Base-by-base conservation (phyloP, 2,329 filamentous ascomycete species). In the Purpureocillium lavendulum region DNA sequence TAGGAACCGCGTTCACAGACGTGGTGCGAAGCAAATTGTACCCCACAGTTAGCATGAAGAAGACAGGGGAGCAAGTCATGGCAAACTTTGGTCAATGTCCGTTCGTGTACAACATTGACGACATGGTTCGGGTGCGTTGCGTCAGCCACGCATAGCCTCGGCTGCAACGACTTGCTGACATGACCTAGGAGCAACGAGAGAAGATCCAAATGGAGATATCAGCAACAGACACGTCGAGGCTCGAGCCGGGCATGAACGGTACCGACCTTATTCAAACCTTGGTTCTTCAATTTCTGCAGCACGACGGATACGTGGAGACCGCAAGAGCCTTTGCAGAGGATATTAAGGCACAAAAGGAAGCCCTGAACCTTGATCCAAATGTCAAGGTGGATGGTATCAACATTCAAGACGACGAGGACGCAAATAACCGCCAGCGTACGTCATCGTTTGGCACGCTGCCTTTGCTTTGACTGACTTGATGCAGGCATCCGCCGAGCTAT, bases 281-380 rank as follows among this genome's bases (percentile, higher is more conserved):
- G 41, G 74, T 81, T 14, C 73, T 88, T 30, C 89, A 96, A 61
- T 97, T 94, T 49, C 68, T 98, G 12, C 85, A 89, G 30, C 90
- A 97, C 51, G 92, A 97, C 53, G 92, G 92, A 43, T 97, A 96
- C 50, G 83, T 96, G 7, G 90, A 96, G 49, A 95, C 90, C 0
- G 89, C 89, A 8, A 78, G 82, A 46, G 87, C 87, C 1, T 97
- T 98, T 67, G 80, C 85, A 4, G 73, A 83, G 50, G 90, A 97
- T 54, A 79, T 94, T 18, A 74, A 77, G 39, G 67, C 74, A 13
- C 86, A 95, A 57, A 82, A 84, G 51, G 68, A 75, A 51, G 80
- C 84, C 8, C 64, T 95, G 40, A 75, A 74, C 45, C 69, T 77
- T 33, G 75, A 78, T 40, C 62, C 75, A 30, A 60, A 61, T 35